These are phyloP conservation scores for Pelargonium cotyledonis DNA, from an alignment of 441 rosid genomes.

Conservation along the genomic window DNA sequence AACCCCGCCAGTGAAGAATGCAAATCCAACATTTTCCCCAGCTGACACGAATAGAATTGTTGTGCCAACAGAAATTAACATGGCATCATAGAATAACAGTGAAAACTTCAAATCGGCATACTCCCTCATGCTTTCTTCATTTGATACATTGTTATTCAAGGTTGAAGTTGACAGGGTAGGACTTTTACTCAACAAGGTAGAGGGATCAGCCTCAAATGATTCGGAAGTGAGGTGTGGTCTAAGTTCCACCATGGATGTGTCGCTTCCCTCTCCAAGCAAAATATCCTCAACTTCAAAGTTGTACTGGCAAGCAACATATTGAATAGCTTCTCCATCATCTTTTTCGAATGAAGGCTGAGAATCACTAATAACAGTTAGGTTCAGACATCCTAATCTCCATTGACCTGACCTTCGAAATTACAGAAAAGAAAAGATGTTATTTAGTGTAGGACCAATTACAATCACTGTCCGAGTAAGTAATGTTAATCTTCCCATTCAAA, in stretches of 20 bases:
- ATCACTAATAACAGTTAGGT: slow-evolving; percentile 37
- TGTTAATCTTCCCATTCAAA: too few relatives aligned
- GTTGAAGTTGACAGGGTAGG: slow-evolving; percentile 24
- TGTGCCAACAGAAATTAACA: slow-evolving; percentile 47
- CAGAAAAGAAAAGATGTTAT: slow-evolving; percentile 1
- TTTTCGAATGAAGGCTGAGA: slow-evolving; percentile 22
- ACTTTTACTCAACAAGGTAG: slow-evolving; percentile 23
- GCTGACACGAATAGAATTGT: slow-evolving; percentile 31
- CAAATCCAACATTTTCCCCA: slow-evolving; percentile 47
- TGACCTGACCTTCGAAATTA: slow-evolving; percentile 52
- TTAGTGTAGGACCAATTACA: too few relatives aligned
- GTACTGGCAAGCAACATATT: slow-evolving; percentile 32
- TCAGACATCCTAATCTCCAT: slow-evolving; percentile 68
- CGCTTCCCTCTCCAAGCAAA: slow-evolving; percentile 63
- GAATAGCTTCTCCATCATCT: slow-evolving; percentile 19
- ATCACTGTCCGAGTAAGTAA: too few relatives aligned
- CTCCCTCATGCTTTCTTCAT: slow-evolving; percentile 75
- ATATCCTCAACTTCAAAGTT: slow-evolving; percentile 57
- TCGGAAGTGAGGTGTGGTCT: slow-evolving; percentile 41
- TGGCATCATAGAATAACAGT: slow-evolving; percentile 56
- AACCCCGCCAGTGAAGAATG: slow-evolving; percentile 66
- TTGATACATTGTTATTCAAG: slow-evolving; percentile 26
- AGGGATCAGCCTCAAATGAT: slow-evolving; percentile 32
- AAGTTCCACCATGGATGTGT: slow-evolving; percentile 59
- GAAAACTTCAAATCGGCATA: slow-evolving; percentile 73